phyloP scores from a whole-genome alignment of 1,284 basidiomycete species.

The Fomitopsis palustris region DNA sequence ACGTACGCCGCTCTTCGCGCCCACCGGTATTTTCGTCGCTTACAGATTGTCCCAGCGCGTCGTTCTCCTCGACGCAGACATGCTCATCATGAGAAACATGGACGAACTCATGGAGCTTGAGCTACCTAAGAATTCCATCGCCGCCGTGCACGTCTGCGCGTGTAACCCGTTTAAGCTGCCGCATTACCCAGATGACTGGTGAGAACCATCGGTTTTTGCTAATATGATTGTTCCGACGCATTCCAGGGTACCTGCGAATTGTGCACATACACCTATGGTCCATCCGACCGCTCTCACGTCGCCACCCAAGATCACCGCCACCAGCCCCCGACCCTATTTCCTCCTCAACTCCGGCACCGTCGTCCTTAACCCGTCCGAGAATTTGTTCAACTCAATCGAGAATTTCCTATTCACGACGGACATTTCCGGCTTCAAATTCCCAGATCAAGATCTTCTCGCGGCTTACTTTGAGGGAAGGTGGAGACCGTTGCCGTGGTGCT shows the following conservation, averaged over 20 bases:
- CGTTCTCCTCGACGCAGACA: conserved; percentile 88
- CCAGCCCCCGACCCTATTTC: conserved; percentile 67
- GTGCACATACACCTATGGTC: conserved; percentile 69
- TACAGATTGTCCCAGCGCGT: conserved; percentile 51
- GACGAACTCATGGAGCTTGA: conserved; percentile 84
- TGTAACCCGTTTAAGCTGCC: conserved; percentile 86
- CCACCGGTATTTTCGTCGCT: background rate
- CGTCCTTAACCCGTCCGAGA: conserved; percentile 74
- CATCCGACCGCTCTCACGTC: conserved; percentile 46
- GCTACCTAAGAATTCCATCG: conserved; percentile 71
- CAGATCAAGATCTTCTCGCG: conserved; percentile 91
- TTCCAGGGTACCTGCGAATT: conserved; percentile 83
- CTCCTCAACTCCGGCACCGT: conserved; percentile 90
- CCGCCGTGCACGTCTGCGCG: conserved; percentile 85
- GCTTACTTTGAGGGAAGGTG: conserved; percentile 75
- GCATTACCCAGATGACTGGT: conserved; percentile 93
- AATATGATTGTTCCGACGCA: conserved; percentile 5
- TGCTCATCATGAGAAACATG: conserved; percentile 86
- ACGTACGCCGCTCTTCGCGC: conserved; percentile 43
- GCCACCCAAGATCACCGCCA: conserved; percentile 43
- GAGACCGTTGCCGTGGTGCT: conserved; percentile 75
- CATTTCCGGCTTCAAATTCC: conserved; percentile 74
- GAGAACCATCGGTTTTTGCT: conserved; percentile 21
- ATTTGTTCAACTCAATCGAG: conserved; percentile 49
- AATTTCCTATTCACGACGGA: conserved; percentile 65